Evolutionary conservation across 257 asterid species (phyloP), one percentile per base, ranked within the genome.

Genomic region (Mentha longifolia): DNA sequence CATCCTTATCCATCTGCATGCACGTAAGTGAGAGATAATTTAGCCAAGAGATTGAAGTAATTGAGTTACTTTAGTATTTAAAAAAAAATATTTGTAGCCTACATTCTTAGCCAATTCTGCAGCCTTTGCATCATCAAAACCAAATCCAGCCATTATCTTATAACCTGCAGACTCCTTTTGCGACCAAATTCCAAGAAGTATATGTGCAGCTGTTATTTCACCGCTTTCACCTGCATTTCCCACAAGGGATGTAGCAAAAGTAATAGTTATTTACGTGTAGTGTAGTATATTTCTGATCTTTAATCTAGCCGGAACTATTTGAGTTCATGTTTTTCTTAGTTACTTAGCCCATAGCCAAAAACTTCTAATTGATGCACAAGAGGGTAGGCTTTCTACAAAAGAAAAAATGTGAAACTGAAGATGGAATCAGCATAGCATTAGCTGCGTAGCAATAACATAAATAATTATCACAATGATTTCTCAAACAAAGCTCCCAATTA

Each of bases 101-200:
- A 91, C 98, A 57, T 69, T 78, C 75, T 86, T 86, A n/a, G 89
- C 90, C 74, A 94, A 75, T 79, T 87, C 97, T 66, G 81, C 73
- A 49, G 94, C 96, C 85, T 89, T 91, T 62, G 83, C 95, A 49
- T 94, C 92, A 61, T 86, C 87, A 82, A 89, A 88, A 74, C 98
- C 97, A 74, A 84, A 75, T 9, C 78, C 20, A 71, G 90, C 82
- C 86, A 94, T 9, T 76, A 94, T 81, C 81, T 54, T 85, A 65
- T 87, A 83, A 73, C 95, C 98, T 10, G 96, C 97, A 31, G 89
- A 78, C 77, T 84, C 96, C 76, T 87, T 84, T 57, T 86, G 84
- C 9, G 96, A 68, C 98, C 97, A 94, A 51, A 94, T 73, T 5
- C 98, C 98, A 63, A 91, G 98, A 65, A 78, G 81, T 69, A 94